Base-by-base conservation (phyloP, 345 rosid genomes). In the Carallia pectinifolia region DNA sequence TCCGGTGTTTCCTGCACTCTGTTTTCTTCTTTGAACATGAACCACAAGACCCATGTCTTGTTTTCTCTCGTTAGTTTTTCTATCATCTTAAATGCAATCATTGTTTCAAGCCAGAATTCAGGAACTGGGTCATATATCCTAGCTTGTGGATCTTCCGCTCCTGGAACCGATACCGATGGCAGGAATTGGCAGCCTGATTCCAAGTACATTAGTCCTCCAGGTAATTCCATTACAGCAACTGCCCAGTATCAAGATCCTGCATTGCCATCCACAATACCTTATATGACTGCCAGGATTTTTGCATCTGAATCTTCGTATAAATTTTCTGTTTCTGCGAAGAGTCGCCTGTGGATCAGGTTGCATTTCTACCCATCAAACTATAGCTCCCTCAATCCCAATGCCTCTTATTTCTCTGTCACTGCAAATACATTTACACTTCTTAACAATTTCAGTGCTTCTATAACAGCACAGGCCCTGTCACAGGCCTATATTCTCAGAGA, bases 211-310 rank as follows among this genome's bases (percentile, higher is more conserved):
- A 63, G 5, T 23, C 61, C 75, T 44, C 18, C 65, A 5, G 58
- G 54, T 8, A 60, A 62, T 34, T 72, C 76, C 4, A 63, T 44
- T 19, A 34, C 69, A 1, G 73, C 76, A 6, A 58, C 70, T 7
- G 73, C 76, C 2, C 47, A 39, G 30, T 67, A 12, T 31, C 80
- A 77, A 53, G 80, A 77, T 15, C 66, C 80, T 48, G 61, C 76
- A 37, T 68, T 72, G 52, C 70, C 73, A 39, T 77, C 80, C 19
- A 54, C 63, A 17, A 70, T 77, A 4, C 80, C 80, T 9, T 77
- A 71, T 66, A 77, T 72, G 80, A 67, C 76, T 1, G 77, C 71
- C 12, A 58, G 81, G 70, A 68, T 72, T 18, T 77, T 72, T 58
- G 58, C 66, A 18, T 63, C 70, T 6, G 58, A 30, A 50, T 68